phyloP scores from a whole-genome alignment of 2,329 filamentous ascomycete genomes.

The Penicillium sp. region DNA sequence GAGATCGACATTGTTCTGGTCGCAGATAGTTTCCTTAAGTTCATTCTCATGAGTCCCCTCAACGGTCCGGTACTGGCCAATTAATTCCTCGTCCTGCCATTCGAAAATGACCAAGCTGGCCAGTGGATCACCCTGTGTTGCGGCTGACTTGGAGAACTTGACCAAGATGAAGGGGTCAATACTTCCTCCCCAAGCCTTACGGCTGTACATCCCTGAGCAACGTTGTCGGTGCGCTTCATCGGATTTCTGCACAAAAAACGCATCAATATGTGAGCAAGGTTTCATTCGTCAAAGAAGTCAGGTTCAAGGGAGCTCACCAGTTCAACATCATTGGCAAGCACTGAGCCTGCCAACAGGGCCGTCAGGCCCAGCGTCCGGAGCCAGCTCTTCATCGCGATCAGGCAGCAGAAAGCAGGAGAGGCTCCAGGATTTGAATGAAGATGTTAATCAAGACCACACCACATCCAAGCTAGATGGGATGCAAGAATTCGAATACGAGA shows the following conservation, averaged over 20 bases:
- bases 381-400: conserved; percentile 42
- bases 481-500: background rate
- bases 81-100: conserved; percentile 79
- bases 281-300: background rate
- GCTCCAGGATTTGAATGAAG: conserved; percentile 23
- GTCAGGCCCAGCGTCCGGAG: conserved; percentile 37
- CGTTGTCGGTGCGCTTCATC: conserved; percentile 74
- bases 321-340: conserved; percentile 48
- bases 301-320: conserved; percentile 35
- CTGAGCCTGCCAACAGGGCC: conserved; percentile 38
- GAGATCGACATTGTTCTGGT: conserved; percentile 65
- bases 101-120: conserved; percentile 91
- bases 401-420: conserved; percentile 25
- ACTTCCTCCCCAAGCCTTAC: conserved; percentile 80
- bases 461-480: conserved; percentile 21
- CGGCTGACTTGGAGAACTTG: conserved; percentile 68
- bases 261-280: background rate
- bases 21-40: conserved; percentile 72
- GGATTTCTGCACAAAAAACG: conserved; percentile 61
- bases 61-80: conserved; percentile 63
- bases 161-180: conserved; percentile 86
- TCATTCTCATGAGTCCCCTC: conserved; percentile 49
- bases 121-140: conserved; percentile 67
- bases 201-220: conserved; percentile 94
- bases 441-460: conserved; percentile 11